Evolutionary conservation across 108 stramenopile genomes (phyloP), one percentile per base, ranked within the genome.

Genomic region (Nitzschia sp.): DNA sequence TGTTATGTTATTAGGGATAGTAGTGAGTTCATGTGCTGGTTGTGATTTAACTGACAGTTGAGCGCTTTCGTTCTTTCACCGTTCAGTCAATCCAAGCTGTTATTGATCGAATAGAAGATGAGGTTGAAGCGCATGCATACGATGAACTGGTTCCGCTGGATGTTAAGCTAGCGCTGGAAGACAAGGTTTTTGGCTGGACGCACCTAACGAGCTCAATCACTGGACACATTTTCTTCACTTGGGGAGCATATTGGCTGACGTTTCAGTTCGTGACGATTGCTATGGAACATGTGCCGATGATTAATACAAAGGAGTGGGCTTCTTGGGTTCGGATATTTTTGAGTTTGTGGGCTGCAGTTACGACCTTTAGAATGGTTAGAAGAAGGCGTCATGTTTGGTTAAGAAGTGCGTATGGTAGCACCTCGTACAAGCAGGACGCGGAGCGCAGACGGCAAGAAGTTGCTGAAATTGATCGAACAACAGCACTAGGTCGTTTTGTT

Each of bases 161-260:
- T 19, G 58, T 92, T 34, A 74, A 84, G 32, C 70, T 89, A 49
- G 88, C 85, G 13, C 49, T 92, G 48, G 91, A 92, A 64, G 85
- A 89, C 54, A 81, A 74, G 56, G 70, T 92, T 5, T 89, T 92
- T 68, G 91, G 88, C 8, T 92, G 88, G 91, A 80, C 83, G 46
- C 86, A 92, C 60, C 80, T 92, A 49, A 74, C 82, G 0, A 79
- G 77, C n/a, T 64, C 34, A 49, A 71, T 87, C 35, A 66, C 89
- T 25, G 91, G 91, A 25, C 91, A 92, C 67, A 64, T 86, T 24
- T 64, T 59, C 46, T 83, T 77, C 46, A 85, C 88, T 0, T 46
- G 82, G 2, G 85, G 80, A 3, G 58, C 60, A 28, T 88, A 86
- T 63, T 70, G 70, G 18, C 0, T 85, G 17, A 71, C 72, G 66